Evolutionary conservation across 805 yeast genomes (phyloP), one percentile per base, ranked within the genome.

Genomic region (Cyberlindnera samutprakarnensis): DNA sequence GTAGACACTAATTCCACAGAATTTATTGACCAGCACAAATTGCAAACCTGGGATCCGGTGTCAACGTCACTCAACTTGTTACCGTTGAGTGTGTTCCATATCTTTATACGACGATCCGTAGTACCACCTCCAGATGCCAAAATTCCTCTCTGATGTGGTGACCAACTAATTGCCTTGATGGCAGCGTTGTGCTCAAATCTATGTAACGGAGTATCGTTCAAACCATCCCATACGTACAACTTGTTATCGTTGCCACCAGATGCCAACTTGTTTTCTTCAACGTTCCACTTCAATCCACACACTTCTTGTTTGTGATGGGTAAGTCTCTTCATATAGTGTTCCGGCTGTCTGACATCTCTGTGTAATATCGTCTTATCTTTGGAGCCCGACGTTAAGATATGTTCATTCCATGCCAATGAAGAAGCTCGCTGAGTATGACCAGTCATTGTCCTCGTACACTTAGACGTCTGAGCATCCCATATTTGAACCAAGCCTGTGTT

Each of bases 71-170:
- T 72, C 10, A 84, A 51, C 37, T 79, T 72, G 16, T 68, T 54
- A 2, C 96, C 95, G 7, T 81, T 83, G 27, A 78, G 59, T 0
- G 95, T 81, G 54, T 88, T 92, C 97, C 97, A 92, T 16, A 87
- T 75, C 55, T 88, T 84, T 45, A 92, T 80, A 24, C 78, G 70
- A 36, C 90, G 75, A 57, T 92, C 98, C 2, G 94, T 88, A 1
- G 97, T 87, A 23, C 98, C 98, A 14, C 98, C 98, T 12, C 98
- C 98, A 2, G 92, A 74, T 1, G 97, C 97, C 34, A 92, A 57
- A 3, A 88, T 69, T 1, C 97, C 96, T 34, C 96, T 65, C 53
- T 86, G 95, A 53, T 92, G 97, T 3, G 98, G 97, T 1, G 94
- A 83, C 98, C 98, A 92, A 2, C 95, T 84, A 32, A 92, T 70